Base-by-base conservation (phyloP, 805 yeast species). In the Scheffersomyces lignosus region DNA sequence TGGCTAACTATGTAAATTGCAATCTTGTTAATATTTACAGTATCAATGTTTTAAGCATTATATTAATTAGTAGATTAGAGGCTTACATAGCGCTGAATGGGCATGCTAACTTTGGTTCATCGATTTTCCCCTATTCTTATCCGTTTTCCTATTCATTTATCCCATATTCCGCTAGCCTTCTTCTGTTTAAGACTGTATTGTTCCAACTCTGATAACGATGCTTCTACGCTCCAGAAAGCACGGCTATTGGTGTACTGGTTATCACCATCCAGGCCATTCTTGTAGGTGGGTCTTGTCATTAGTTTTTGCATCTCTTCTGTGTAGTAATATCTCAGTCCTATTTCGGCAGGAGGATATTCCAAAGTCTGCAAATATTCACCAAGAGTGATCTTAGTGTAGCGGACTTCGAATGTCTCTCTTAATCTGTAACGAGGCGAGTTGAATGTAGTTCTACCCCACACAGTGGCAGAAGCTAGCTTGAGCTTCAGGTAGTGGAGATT, bases 221-320 rank as follows among this genome's bases (percentile, higher is more conserved):
- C 20, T 38, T 62, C 64, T 7, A 45, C 45, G 26, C 51, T 41
- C 66, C 66, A 61, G 39, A 62, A 59, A 5, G 33, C 29, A 1
- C 6, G 22, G 6, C 37, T 34, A 18, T 29, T 8, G 10, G 17
- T 17, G 20, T 22, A 34, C 5, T n/a, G 9, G 12, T 23, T 28
- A 18, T 15, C 14, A 7, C 22, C 32, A 5, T 20, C 23, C 7
- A 15, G 23, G 10, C 24, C n/a, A 4, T 23, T 14, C 16, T 28
- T 22, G 12, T 18, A 14, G 8, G 18, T 4, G 4, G 33, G 33
- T 12, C 5, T 10, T 17, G 18, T 10, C 7, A 20, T 20, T 7
- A 20, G 24, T 7, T 20, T 10, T 20, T 20, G 9, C 24, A 20
- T 20, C 10, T 20, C 24, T 7, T 7, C 9, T 10, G 24, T 7